Evolutionary conservation across 2,329 filamentous ascomycete species (phyloP).

Genomic region (Ophiostoma piceae): DNA sequence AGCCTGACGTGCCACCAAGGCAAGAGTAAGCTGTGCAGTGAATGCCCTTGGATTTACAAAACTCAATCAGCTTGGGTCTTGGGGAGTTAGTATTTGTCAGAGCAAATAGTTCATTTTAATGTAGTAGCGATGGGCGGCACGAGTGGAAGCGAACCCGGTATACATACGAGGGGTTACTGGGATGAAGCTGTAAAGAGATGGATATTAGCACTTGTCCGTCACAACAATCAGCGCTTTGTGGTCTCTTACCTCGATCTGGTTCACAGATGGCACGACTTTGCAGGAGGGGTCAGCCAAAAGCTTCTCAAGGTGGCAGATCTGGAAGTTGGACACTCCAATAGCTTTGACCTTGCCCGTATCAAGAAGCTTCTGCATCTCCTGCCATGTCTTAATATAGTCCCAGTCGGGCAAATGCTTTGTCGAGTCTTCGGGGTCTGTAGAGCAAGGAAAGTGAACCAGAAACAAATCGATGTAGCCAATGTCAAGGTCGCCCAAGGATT

Average conservation of each 20-base stretch:
- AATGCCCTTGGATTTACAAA: not conserved
- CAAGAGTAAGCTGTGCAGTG: constrained; percentile 7
- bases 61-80: not conserved
- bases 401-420: constrained; percentile 21
- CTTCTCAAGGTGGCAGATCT: constrained; percentile 26
- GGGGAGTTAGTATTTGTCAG: not conserved
- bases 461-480: constrained; percentile 25
- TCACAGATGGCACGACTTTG: constrained; percentile 48
- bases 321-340: constrained; percentile 26
- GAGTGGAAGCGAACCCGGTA: not conserved
- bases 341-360: constrained; percentile 23
- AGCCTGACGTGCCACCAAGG: not conserved
- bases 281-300: constrained; percentile 41
- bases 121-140: not conserved
- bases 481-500: constrained; percentile 21
- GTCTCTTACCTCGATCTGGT: constrained; percentile 50
- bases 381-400: constrained; percentile 24
- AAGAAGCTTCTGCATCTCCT: constrained; percentile 25
- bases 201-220: not conserved
- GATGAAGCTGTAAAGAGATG: not conserved
- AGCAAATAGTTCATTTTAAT: not conserved
- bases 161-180: not conserved
- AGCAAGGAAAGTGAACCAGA: constrained; percentile 25
- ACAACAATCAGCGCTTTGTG: not conserved
- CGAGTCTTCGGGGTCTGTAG: constrained; percentile 2